Conservation (phyloP, 2,329 filamentous ascomycete genomes). For the Talaromyces sp. region DNA sequence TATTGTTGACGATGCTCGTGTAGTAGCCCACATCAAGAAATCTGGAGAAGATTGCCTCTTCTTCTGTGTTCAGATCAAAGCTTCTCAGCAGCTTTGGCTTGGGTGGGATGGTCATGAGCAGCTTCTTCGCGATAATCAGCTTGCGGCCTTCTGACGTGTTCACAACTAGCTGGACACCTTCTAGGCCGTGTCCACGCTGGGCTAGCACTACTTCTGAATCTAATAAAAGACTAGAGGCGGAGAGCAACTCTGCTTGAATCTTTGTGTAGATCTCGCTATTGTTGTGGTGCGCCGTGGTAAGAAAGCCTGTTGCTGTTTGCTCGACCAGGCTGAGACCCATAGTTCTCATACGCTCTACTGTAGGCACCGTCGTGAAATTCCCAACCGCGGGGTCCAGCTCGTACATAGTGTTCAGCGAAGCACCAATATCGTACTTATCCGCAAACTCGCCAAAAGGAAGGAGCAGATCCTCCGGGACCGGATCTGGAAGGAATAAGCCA, state of each 20-base stretch:
- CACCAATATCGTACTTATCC: slow-evolving; percentile 21
- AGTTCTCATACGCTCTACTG: slow-evolving; percentile 17
- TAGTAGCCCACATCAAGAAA: slow-evolving; percentile 41
- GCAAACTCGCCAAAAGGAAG: slow-evolving; percentile 30
- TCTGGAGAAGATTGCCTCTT: slow-evolving; percentile 37
- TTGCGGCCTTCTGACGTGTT: slow-evolving; percentile 25
- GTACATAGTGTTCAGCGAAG: slow-evolving; percentile 12
- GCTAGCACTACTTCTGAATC: neutral
- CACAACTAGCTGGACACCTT: slow-evolving; percentile 25
- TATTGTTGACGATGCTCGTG: slow-evolving; percentile 37
- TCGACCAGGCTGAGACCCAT: slow-evolving; percentile 32
- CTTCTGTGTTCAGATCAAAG: slow-evolving; percentile 36
- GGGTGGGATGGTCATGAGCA: slow-evolving; percentile 39
- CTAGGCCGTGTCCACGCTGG: neutral
- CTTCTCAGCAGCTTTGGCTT: slow-evolving; percentile 29
- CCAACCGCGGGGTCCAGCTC: slow-evolving; percentile 5
- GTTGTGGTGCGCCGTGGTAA: slow-evolving; percentile 36
- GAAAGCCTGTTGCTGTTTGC: slow-evolving; percentile 29
- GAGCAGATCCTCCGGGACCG: slow-evolving; percentile 30
- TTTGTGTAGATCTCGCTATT: slow-evolving; percentile 41
- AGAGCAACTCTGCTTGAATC: slow-evolving; percentile 24
- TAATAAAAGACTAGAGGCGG: neutral
- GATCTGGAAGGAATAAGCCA: slow-evolving; percentile 27
- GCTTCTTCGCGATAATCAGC: slow-evolving; percentile 33
- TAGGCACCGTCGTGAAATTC: neutral